Conservation (phyloP, 805 yeast genomes). For the Metschnikowia orientalis region DNA sequence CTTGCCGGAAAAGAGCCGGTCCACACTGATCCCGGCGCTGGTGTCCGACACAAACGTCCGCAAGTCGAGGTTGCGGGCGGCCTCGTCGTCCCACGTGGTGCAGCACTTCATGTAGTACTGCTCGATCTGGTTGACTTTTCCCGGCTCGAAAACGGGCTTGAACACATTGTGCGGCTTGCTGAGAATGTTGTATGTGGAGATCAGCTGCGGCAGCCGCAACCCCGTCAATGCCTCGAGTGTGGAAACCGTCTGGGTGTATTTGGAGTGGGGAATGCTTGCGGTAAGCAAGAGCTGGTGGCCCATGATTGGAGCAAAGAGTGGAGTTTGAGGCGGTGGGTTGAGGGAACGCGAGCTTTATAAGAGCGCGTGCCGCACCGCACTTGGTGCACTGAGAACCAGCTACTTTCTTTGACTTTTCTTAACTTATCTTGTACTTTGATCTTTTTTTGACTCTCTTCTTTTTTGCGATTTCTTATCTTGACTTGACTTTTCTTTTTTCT, state of each 20-base stretch:
- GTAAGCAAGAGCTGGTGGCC: slow-evolving; percentile 52
- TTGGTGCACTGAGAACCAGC: too few species aligned
- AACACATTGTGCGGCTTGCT: slow-evolving; percentile 49
- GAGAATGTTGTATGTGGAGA: slow-evolving; percentile 46
- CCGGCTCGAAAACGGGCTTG: slow-evolving; percentile 51
- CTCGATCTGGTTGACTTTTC: slow-evolving; percentile 55
- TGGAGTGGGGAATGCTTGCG: slow-evolving; percentile 40
- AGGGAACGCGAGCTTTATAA: too few species aligned
- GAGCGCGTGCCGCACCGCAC: too few species aligned
- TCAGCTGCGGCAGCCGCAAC: slow-evolving; percentile 37
- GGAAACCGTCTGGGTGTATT: slow-evolving; percentile 39
- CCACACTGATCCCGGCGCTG: slow-evolving; percentile 21
- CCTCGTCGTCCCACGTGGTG: slow-evolving; percentile 42
- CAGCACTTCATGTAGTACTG: slow-evolving; percentile 49
- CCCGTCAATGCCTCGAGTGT: slow-evolving; percentile 54
- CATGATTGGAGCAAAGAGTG: too few species aligned
- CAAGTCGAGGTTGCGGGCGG: slow-evolving; percentile 22
- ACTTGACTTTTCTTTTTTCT: too few species aligned
- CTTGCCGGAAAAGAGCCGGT: slow-evolving; percentile 26
- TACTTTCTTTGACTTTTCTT: too few species aligned
- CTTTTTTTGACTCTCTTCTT: too few species aligned
- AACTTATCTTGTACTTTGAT: too few species aligned
- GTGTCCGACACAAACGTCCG: slow-evolving; percentile 18
- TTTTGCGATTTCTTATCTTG: too few species aligned
- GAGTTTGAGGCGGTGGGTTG: too few species aligned